Conservation (phyloP, 805 yeast genomes). For the Groenewaldozyma tartarivorans region DNA sequence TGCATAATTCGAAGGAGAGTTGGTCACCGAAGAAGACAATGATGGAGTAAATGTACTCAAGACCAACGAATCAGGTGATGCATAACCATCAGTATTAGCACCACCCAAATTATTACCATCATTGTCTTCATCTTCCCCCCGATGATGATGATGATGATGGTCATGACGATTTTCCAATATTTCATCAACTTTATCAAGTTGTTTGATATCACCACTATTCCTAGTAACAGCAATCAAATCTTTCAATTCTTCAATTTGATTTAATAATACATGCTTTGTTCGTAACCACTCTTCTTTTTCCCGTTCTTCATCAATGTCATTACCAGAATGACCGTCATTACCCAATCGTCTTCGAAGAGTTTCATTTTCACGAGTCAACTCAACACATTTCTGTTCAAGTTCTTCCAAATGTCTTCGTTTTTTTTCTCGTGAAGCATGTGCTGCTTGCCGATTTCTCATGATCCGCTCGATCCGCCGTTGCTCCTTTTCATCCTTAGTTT, state of each 20-base stretch:
- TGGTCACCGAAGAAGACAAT: constrained; percentile 18
- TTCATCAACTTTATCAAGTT: constrained; percentile 7
- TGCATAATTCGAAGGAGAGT: constrained; percentile 14
- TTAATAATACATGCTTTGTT: constrained; percentile 13
- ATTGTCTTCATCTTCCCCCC: background rate
- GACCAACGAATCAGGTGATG: constrained; percentile 16
- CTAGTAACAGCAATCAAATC: constrained; percentile 14
- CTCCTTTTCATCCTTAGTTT: constrained; percentile 93
- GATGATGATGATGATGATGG: background rate
- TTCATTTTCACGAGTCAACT: constrained; percentile 21
- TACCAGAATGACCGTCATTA: too few species aligned
- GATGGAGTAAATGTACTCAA: constrained; percentile 14
- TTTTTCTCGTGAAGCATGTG: constrained; percentile 95
- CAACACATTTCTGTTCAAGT: constrained; percentile 47
- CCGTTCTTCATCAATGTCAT: too few species aligned
- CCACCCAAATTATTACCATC: background rate
- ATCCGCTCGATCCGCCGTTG: constrained; percentile 92
- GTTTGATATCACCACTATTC: constrained; percentile 16
- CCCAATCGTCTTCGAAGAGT: too few species aligned
- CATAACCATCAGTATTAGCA: constrained; percentile 4
- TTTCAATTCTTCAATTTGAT: constrained; percentile 14
- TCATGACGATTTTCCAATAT: background rate
- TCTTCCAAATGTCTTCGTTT: constrained; percentile 86
- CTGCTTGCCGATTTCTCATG: constrained; percentile 89
- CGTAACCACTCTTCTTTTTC: constrained; percentile 13